Evolutionary conservation across 805 yeast genomes (phyloP), one percentile per base, ranked within the genome.

Genomic region (Kluyveromyces starmeri): DNA sequence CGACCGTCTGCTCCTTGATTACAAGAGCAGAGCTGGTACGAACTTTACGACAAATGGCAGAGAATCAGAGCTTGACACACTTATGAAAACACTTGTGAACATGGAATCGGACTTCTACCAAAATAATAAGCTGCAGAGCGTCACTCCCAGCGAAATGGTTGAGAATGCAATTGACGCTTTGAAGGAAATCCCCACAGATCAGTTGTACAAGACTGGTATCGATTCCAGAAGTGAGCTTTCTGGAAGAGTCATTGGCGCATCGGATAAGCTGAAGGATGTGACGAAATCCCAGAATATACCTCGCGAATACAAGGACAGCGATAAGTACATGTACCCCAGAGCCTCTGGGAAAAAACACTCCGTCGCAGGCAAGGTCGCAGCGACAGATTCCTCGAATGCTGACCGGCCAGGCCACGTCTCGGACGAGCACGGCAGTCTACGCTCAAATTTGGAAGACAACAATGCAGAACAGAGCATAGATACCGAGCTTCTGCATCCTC

Each of bases 11-110:
- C 16, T 30, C 6, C 33, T 30, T 14, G 33, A 30, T 19, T 30
- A 30, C n/a, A 30, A 30, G n/a, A 30, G 25, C 9, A 21, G 33
- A 7, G 12, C 19, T 8, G 4, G 13, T 7, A 19, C 16, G 26
- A 20, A 22, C 7, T 30, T 20, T 15, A n/a, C 5, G 2, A 12
- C 6, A 10, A 7, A 17, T 5, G 26, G 26, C 9, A 20, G 33
- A 19, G 33, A 30, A 21, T 30, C 33, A 12, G 33, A 30, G 25
- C 5, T 30, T 8, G 33, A 30, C 15, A 15, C 16, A 19, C 18
- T 30, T n/a, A 20, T 30, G 26, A 30, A 30, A 15, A 22, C 18
- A 10, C 14, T 30, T 16, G 33, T 30, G 4, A 20, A 20, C 19
- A 7, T 30, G 26, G 33, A 30, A 15, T 13, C 11, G 22, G 26